Conservation (phyloP, 306 rosid genomes). For the Prunus campanulata region DNA sequence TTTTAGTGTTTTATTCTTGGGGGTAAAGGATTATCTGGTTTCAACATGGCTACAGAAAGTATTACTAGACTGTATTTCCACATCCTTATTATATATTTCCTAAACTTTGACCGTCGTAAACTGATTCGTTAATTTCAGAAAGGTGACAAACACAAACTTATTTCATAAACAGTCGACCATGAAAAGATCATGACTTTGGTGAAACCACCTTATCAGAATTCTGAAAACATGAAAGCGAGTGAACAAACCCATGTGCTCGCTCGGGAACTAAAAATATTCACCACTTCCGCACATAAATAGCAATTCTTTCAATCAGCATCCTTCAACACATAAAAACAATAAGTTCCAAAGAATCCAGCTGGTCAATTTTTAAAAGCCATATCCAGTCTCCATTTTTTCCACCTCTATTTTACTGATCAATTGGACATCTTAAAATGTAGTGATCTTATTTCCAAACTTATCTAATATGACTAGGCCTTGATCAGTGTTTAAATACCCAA, state of each 20-base stretch:
- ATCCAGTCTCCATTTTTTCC: background rate
- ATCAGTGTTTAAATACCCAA: background rate
- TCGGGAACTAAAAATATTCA: background rate
- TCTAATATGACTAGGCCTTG: background rate
- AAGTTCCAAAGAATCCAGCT: background rate
- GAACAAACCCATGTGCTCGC: background rate
- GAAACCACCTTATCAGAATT: background rate
- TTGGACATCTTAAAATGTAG: background rate
- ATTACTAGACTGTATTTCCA: background rate
- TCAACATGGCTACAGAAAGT: background rate
- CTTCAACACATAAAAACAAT: background rate
- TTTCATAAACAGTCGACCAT: background rate
- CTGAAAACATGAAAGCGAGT: background rate
- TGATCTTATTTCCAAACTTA: background rate
- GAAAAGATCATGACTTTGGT: background rate
- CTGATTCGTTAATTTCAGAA: background rate
- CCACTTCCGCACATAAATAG: background rate
- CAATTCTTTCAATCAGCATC: conserved; percentile 1
- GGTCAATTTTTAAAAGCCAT: background rate
- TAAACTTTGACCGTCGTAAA: background rate
- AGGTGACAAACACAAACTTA: background rate
- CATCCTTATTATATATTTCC: background rate
- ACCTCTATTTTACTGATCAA: background rate
- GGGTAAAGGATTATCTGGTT: background rate
- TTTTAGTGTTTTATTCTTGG: background rate